Conservation (phyloP, 2,329 filamentous ascomycete genomes). For the Thermothelomyces thermophilus region DNA sequence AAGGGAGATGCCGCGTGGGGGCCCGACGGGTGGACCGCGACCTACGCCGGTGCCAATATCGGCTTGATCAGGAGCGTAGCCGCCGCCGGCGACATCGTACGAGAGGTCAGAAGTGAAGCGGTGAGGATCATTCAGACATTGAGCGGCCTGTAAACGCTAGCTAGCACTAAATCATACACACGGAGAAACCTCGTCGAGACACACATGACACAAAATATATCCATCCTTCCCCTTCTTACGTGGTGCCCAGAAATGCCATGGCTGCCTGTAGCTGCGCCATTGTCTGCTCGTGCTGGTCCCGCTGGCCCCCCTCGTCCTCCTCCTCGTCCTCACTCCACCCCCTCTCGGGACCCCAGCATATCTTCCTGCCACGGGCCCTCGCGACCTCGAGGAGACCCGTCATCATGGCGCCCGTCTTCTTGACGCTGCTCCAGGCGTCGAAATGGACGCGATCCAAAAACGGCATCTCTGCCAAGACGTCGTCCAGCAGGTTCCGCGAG, state of each 20-base stretch:
- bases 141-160: slow-evolving; percentile 2
- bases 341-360: slow-evolving; percentile 62
- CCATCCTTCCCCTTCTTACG: too few species aligned
- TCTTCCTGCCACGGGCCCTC: slow-evolving; percentile 40
- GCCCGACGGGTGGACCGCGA: slow-evolving; percentile 40
- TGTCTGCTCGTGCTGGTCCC: too few species aligned
- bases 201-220: background rate
- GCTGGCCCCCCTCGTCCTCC: too few species aligned
- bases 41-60: slow-evolving; percentile 42
- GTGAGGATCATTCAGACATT: slow-evolving; percentile 17
- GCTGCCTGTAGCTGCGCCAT: background rate
- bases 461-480: slow-evolving; percentile 51
- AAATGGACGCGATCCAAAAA: slow-evolving; percentile 56
- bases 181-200: background rate
- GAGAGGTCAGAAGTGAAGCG: slow-evolving; percentile 28
- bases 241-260: slow-evolving; percentile 2
- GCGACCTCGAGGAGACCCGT: slow-evolving; percentile 49
- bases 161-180: slow-evolving; percentile 2
- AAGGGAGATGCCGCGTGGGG: slow-evolving; percentile 42
- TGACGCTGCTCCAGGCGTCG: slow-evolving; percentile 61
- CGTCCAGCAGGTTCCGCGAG: slow-evolving; percentile 49
- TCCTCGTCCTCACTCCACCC: slow-evolving; percentile 56
- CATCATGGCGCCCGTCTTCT: slow-evolving; percentile 60
- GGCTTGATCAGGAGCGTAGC: slow-evolving; percentile 38
- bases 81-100: slow-evolving; percentile 35